Evolutionary conservation across 176 grass and related monocot genomes (phyloP), one percentile per base, ranked within the genome.

Genomic region (Lolium perenne): DNA sequence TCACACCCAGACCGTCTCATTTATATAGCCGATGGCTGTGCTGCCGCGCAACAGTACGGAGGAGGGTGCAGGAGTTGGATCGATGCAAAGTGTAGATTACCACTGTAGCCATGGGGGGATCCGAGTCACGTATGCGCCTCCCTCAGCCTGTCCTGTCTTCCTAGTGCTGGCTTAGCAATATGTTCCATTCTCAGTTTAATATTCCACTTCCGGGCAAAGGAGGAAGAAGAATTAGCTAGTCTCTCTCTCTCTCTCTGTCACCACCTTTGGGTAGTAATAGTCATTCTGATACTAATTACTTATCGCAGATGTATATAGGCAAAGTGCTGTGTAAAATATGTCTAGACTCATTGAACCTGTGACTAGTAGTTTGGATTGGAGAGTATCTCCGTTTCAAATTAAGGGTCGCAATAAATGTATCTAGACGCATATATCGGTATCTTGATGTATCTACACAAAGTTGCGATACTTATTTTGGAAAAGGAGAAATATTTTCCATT

Each of bases 21-120:
- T 93, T 95, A 95, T 95, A 95, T 93, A 93, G 91, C 51, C 61
- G 64, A 0, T 5, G 16, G 53, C 29, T 29, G 29, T 29, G 29
- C 29, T 29, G 13, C 53, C 53, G 53, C 53, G 16, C 47, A 56
- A 56, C 53, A 56, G 53, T 56, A 18, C 53, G 53, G 15, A 56
- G 4, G 51, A 54, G 9, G 15, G 45, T 47, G 15, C 51, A 74
- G 71, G 21, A 74, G 71, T 25, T 74, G 71, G 71, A 48, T 69
- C 17, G 55, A 58, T 65, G 74, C 50, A 56, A 80, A 47, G 41
- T 64, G 59, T 2, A 35, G 16, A 20, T 22, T 0, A 1, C 59
- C 1, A 56, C 26, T 77, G 76, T 66, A 68, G 89, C 40, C 85
- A 76, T 80, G 29, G 81, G 83, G 84, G 89, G 81, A 91, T 91